Evolutionary conservation across 441 rosid genomes (phyloP), one percentile per base, ranked within the genome.

Genomic region (Croton laevigatus): DNA sequence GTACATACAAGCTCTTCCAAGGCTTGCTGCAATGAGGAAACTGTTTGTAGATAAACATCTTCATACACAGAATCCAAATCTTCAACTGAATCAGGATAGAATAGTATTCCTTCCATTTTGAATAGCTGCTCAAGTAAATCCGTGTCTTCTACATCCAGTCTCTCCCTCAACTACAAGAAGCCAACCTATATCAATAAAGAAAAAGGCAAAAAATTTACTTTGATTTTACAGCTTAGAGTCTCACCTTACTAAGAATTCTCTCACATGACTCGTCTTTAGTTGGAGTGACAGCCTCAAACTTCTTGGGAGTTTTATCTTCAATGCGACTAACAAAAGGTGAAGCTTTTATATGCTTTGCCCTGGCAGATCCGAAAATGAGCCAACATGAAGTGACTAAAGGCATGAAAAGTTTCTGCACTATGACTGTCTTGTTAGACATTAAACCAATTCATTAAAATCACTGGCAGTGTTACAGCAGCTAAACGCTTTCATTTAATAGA

Each of bases 271-370:
- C 89, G 63, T 88, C 87, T 78, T 84, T 80, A 38, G 73, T 62
- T 66, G 64, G 66, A 54, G 75, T 46, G 34, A 58, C 62, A 68
- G 68, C 78, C 68, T 13, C 84, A 14, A 69, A 82, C 61, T 73
- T 79, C 71, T 73, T 82, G 67, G 67, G 55, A 69, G 59, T 71
- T 75, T 70, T 89, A 19, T 83, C 83, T 81, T 84, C 85, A 40
- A 58, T 71, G 60, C 67, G 36, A 40, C 62, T 78, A 70, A 81
- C 74, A 60, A 77, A 68, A 58, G 89, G 85, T 69, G 89, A 81
- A 73, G 91, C 71, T 81, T 88, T 91, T 75, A 93, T 81, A 78
- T 93, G 97, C 85, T 87, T 88, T 74, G 96, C 97, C 88, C 97
- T 93, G 38, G 37, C 66, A 13, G 45, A 71, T 48, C 69, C 64